Evolutionary conservation across 2,329 filamentous ascomycete genomes (phyloP).

Genomic region (Cladosporium sp.): DNA sequence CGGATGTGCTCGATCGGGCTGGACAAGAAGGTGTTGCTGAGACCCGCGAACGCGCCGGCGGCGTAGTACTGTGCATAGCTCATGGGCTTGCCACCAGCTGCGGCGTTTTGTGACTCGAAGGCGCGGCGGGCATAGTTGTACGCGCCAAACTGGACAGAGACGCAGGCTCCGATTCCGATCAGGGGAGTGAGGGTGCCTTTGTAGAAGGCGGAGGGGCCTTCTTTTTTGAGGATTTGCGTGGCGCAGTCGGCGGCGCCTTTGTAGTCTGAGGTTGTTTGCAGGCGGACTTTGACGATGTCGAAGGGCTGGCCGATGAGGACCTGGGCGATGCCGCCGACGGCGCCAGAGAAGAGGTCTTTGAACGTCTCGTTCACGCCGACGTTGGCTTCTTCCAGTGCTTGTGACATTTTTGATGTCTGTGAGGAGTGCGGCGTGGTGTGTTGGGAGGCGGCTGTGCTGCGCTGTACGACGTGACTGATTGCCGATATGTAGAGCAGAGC

Average conservation of each 20-base stretch:
- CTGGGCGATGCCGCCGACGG: slow-evolving; percentile 87
- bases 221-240: slow-evolving; percentile 76
- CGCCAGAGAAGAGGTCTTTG: slow-evolving; percentile 90
- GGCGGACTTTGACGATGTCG: slow-evolving; percentile 95
- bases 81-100: slow-evolving; percentile 40
- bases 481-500: too few species aligned
- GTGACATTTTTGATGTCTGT: slow-evolving; percentile 28
- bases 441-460: neutral
- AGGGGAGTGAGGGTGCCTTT: slow-evolving; percentile 94
- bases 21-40: slow-evolving; percentile 84
- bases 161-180: slow-evolving; percentile 90
- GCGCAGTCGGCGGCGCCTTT: slow-evolving; percentile 75
- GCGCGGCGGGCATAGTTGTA: slow-evolving; percentile 89
- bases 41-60: slow-evolving; percentile 84
- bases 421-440: neutral
- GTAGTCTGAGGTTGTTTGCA: slow-evolving; percentile 85
- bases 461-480: too few species aligned
- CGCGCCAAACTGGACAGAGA: slow-evolving; percentile 94
- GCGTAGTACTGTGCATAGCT: slow-evolving; percentile 84
- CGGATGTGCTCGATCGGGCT: slow-evolving; percentile 94
- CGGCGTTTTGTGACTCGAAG: slow-evolving; percentile 71
- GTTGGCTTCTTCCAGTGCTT: slow-evolving; percentile 38
- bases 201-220: slow-evolving; percentile 91
- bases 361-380: slow-evolving; percentile 46
- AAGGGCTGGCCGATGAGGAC: slow-evolving; percentile 77